Base-by-base conservation (phyloP, 1,284 basidiomycete genomes). In the Heimioporus retisporus region DNA sequence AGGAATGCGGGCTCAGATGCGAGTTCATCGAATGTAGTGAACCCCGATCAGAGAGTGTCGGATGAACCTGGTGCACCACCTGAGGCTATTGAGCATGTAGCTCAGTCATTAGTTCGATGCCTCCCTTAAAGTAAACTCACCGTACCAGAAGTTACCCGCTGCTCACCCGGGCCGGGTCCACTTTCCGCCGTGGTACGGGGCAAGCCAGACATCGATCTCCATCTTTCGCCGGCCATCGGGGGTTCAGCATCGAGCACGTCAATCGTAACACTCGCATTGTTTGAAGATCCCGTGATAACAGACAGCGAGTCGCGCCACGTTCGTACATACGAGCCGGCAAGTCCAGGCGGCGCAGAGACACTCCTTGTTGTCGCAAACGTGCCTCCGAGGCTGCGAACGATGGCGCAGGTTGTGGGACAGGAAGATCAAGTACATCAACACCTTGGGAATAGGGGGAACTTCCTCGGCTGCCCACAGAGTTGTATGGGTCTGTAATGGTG, bases 191-290 rank as follows among this genome's bases (percentile, higher is more conserved):
- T 74, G 11, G 78, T 23, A 15, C 66, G 68, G 42, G 75, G 74
- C 53, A 72, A 69, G 55, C 75, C 77, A n/a, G 88, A 80, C 68
- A 92, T 78, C 16, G 80, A 80, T 65, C 85, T 81, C 91, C 90
- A 92, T 6, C 82, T 78, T 62, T 85, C 85, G 21, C 82, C 81
- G 42, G 90, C 86, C 63, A 72, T 72, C 3, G 90, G 90, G 10
- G 90, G 91, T 35, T 83, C 88, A 44, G 90, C 88, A 65, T 92
- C 91, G 18, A 91, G 78, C 11, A 90, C 73, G 71, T 92, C 89
- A 28, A 89, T n/a, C n/a, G n/a, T 77, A 62, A 88, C 80, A 1
- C 78, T 81, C 25, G 79, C 73, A 21, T 61, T 68, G 46, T 71
- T 71, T 11, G 78, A 78, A 40, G 79, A 78, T 31, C 75, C 81